Percentiles rank a stretch among this genome's conserved stretches.
phyloP scores from a whole-genome alignment of 768 basidiomycete genomes.

The Lentinula lateritia region DNA sequence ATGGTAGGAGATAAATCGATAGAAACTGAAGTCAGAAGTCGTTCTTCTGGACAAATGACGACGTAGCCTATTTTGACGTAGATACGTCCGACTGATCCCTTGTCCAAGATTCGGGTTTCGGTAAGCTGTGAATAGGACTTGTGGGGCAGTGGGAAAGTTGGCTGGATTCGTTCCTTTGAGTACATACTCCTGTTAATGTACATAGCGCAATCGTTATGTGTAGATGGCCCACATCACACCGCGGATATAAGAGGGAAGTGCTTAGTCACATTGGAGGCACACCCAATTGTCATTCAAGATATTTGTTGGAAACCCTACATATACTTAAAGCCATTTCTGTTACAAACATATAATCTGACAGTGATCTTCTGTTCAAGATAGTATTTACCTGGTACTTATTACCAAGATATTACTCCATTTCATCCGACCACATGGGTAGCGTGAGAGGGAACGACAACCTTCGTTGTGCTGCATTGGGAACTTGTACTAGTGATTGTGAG shows the following conservation, averaged over 20 bases:
- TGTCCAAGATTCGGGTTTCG: too few relatives aligned
- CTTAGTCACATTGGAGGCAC: too few relatives aligned
- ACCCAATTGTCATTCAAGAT: too few relatives aligned
- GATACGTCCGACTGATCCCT: too few relatives aligned
- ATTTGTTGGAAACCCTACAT: too few relatives aligned
- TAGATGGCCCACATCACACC: not conserved
- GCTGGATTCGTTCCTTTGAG: not conserved
- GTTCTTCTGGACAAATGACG: not conserved
- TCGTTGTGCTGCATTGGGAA: slow-evolving; percentile 2
- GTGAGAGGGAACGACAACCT: slow-evolving; percentile 1
- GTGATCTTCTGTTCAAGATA: too few relatives aligned
- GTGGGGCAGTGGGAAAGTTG: not conserved
- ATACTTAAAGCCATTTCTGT: too few relatives aligned
- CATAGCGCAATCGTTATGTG: not conserved
- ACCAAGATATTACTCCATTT: not conserved
- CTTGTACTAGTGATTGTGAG: not conserved
- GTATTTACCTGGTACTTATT: not conserved
- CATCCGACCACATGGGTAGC: not conserved
- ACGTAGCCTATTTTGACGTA: not conserved
- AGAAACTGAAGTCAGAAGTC: not conserved
- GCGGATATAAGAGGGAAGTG: not conserved
- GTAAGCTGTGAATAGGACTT: not conserved
- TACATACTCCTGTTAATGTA: not conserved
- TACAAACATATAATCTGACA: too few relatives aligned
- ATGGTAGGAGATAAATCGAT: not conserved